Conservation (phyloP, 257 asterid genomes). For the Salvia rosmarinus region DNA sequence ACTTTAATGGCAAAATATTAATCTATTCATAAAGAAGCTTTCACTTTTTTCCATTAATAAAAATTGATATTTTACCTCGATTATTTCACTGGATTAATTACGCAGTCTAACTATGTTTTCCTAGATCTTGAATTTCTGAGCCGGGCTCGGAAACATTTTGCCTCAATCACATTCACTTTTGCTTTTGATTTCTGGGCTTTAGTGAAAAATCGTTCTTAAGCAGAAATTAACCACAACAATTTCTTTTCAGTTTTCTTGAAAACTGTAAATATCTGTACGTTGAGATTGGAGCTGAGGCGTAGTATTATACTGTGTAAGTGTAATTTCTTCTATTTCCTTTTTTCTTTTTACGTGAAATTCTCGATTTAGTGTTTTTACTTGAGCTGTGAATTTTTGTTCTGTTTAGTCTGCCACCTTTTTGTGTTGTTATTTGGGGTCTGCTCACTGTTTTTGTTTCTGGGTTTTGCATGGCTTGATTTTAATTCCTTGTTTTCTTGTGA, state of each 20-base stretch:
- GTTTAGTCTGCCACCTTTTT: conserved; percentile 34
- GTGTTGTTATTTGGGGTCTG: conserved; percentile 11
- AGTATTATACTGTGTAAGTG: conserved; percentile 36
- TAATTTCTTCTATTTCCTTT: conserved; percentile 10
- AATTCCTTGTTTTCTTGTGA: conserved; percentile 27
- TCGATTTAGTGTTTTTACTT: conserved; percentile 10
- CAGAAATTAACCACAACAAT: neutral
- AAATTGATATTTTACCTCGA: conserved; percentile 19
- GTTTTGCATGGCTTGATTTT: conserved; percentile 42
- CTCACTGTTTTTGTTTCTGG: conserved; percentile 20
- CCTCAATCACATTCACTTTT: conserved; percentile 53
- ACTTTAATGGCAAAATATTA: conserved; percentile 40
- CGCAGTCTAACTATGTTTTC: conserved; percentile 32
- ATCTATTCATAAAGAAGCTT: conserved; percentile 51
- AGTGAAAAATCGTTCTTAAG: conserved; percentile 27
- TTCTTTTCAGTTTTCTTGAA: conserved; percentile 20
- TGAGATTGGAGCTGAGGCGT: conserved; percentile 35
- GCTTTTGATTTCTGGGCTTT: conserved; percentile 41
- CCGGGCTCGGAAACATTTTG: conserved; percentile 50
- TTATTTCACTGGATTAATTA: conserved; percentile 32
- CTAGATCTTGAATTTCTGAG: conserved; percentile 41
- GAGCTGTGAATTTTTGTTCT: conserved; percentile 7
- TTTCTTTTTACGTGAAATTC: neutral
- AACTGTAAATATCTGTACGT: conserved; percentile 18
- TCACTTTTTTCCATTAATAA: conserved; percentile 45